Conservation (phyloP, 257 asterid species). For the Capsicum baccatum region DNA sequence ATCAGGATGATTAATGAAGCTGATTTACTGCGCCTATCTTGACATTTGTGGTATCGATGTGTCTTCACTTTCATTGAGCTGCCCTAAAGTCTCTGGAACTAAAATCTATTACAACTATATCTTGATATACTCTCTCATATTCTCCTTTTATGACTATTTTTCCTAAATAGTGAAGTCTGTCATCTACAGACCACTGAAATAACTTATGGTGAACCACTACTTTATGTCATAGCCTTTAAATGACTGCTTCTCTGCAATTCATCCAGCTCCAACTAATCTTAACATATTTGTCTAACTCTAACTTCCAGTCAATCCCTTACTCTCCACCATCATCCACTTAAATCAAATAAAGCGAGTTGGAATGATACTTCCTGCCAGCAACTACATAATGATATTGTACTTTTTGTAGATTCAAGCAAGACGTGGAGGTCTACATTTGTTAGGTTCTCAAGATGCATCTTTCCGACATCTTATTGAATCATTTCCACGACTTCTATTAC, state of each 20-base stretch:
- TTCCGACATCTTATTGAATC: conserved; percentile 80
- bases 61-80: conserved; percentile 20
- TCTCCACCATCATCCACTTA: conserved; percentile 14
- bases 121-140: conserved; percentile 10
- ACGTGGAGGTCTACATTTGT: conserved; percentile 84
- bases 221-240: conserved; percentile 7
- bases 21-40: neutral
- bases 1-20: neutral
- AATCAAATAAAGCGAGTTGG: conserved; percentile 1
- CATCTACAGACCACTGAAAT: conserved; percentile 2
- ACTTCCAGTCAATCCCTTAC: neutral
- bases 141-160: conserved; percentile 15
- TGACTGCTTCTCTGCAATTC: conserved; percentile 1
- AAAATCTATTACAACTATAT: neutral
- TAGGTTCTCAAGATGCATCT: conserved; percentile 66
- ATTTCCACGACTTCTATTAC: conserved; percentile 75
- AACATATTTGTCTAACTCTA: neutral
- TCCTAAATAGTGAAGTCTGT: conserved; percentile 10
- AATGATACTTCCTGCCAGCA: conserved; percentile 18
- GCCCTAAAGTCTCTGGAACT: neutral
- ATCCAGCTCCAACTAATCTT: conserved; percentile 20
- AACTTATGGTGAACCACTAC: conserved; percentile 8
- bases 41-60: conserved; percentile 5
- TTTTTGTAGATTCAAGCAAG: conserved; percentile 76
- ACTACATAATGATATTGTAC: conserved; percentile 17